Evolutionary conservation across 495 filamentous ascomycete species (phyloP).

Genomic region (Paragyromitra xinjiangensis): DNA sequence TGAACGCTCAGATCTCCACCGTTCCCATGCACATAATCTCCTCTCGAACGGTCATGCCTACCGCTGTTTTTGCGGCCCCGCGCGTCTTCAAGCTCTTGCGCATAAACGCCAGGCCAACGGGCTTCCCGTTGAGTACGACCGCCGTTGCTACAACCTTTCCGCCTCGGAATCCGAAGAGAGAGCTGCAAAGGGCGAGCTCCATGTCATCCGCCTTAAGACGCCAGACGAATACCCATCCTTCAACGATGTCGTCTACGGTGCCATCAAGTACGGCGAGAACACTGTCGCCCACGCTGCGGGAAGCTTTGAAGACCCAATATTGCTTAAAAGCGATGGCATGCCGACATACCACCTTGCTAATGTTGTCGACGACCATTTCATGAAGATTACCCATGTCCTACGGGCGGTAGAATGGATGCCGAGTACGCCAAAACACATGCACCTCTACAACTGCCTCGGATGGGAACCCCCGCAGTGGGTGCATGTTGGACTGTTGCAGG

Average conservation of each 20-base stretch:
- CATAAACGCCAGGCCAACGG: constrained; percentile 68
- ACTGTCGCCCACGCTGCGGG: constrained; percentile 58
- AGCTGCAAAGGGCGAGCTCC: constrained; percentile 71
- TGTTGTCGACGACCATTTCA: constrained; percentile 92
- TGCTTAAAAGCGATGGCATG: constrained; percentile 87
- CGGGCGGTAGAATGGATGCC: constrained; percentile 90
- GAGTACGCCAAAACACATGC: constrained; percentile 87
- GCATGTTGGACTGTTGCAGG: constrained; percentile 86
- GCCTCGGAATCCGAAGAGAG: constrained; percentile 72
- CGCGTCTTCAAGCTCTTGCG: constrained; percentile 72
- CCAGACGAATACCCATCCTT: constrained; percentile 69
- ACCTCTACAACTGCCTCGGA: constrained; percentile 85
- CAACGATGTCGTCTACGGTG: constrained; percentile 79
- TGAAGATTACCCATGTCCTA: constrained; percentile 95
- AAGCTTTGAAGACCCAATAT: constrained; percentile 77
- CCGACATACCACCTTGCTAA: constrained; percentile 98
- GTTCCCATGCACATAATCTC: constrained; percentile 73
- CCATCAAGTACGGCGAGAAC: constrained; percentile 63
- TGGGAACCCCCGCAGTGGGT: constrained; percentile 86
- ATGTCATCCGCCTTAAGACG: constrained; percentile 79
- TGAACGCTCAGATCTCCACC: constrained; percentile 78
- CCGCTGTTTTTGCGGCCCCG: constrained; percentile 87
- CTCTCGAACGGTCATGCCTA: constrained; percentile 79
- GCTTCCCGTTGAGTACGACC: constrained; percentile 75
- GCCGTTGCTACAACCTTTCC: constrained; percentile 74